Conservation (phyloP, 331 rosid genomes). For the Ulmus americana region DNA sequence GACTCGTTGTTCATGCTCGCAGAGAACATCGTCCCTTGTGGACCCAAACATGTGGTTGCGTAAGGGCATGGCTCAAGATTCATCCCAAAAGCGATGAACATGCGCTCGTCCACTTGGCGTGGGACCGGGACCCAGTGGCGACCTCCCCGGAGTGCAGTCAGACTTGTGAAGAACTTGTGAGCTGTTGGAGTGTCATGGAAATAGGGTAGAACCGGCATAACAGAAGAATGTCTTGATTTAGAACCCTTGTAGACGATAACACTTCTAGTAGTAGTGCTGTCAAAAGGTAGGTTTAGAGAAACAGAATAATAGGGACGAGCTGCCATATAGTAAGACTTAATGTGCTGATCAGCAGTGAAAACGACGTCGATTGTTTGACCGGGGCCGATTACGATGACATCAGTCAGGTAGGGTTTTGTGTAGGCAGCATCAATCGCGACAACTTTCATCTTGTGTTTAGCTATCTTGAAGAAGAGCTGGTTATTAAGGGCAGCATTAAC, state of each 20-base stretch:
- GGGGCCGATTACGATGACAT: slow-evolving; percentile 33
- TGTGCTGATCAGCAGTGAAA: slow-evolving; percentile 27
- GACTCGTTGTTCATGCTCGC: slow-evolving; percentile 66
- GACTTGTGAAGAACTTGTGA: slow-evolving; percentile 26
- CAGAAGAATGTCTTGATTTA: slow-evolving; percentile 6
- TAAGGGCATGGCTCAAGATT: slow-evolving; percentile 24
- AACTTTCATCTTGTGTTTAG: slow-evolving; percentile 39
- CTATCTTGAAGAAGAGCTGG: slow-evolving; percentile 36
- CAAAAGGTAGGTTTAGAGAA: not conserved
- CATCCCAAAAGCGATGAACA: slow-evolving; percentile 35
- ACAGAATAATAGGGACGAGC: slow-evolving; percentile 28
- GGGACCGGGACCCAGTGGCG: slow-evolving; percentile 47
- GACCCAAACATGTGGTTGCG: slow-evolving; percentile 18
- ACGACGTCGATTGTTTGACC: slow-evolving; percentile 54
- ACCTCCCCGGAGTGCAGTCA: slow-evolving; percentile 29
- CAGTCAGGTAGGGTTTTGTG: slow-evolving; percentile 29
- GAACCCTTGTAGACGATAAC: slow-evolving; percentile 27
- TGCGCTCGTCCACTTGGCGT: slow-evolving; percentile 26
- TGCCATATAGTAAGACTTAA: slow-evolving; percentile 49
- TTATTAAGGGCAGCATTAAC: slow-evolving; percentile 46
- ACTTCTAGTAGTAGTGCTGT: slow-evolving; percentile 29
- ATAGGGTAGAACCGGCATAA: slow-evolving; percentile 33
- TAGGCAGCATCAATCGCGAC: slow-evolving; percentile 39
- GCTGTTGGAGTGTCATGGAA: slow-evolving; percentile 35
- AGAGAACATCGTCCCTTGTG: slow-evolving; percentile 8